Percentiles rank a stretch among this genome's conserved stretches.
phyloP scores from a whole-genome alignment of 176 grass and related monocot species.

The Zizania latifolia region DNA sequence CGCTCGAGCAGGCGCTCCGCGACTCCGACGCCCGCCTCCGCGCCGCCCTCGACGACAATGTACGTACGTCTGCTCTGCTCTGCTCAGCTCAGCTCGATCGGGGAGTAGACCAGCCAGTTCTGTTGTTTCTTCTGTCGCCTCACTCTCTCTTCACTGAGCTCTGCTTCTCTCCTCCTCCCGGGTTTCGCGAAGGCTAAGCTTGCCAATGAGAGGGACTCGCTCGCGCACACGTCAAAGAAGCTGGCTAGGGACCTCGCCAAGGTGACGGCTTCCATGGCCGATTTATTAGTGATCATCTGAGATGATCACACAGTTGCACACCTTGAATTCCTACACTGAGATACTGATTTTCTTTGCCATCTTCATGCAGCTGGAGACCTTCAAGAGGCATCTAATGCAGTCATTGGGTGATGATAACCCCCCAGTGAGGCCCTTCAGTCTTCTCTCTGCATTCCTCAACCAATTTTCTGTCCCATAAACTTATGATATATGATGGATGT shows the following conservation, averaged over 20 bases:
- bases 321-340: not conserved
- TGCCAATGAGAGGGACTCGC: slow-evolving; percentile 63
- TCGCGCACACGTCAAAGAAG: slow-evolving; percentile 77
- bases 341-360: not conserved
- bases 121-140: not conserved
- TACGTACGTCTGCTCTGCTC: slow-evolving; percentile 26
- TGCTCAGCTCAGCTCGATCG: not conserved
- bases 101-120: not conserved
- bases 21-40: slow-evolving; percentile 54
- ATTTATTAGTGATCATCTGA: not conserved
- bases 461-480: not conserved
- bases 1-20: slow-evolving; percentile 49
- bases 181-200: slow-evolving; percentile 44
- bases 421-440: slow-evolving; percentile 23
- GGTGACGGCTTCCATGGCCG: slow-evolving; percentile 42
- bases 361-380: slow-evolving; percentile 64
- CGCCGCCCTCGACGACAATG: slow-evolving; percentile 61
- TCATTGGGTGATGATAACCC: slow-evolving; percentile 71
- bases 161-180: not conserved
- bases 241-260: slow-evolving; percentile 75
- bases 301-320: not conserved
- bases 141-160: not conserved
- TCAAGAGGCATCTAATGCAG: slow-evolving; percentile 91
- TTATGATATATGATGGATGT: not conserved
- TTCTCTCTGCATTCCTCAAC: not conserved